A percentile compares a stretch with the other conserved stretches of the same genome.
phyloP scores from a whole-genome alignment of 2,329 filamentous ascomycete genomes.

The Colletotrichum lupini region DNA sequence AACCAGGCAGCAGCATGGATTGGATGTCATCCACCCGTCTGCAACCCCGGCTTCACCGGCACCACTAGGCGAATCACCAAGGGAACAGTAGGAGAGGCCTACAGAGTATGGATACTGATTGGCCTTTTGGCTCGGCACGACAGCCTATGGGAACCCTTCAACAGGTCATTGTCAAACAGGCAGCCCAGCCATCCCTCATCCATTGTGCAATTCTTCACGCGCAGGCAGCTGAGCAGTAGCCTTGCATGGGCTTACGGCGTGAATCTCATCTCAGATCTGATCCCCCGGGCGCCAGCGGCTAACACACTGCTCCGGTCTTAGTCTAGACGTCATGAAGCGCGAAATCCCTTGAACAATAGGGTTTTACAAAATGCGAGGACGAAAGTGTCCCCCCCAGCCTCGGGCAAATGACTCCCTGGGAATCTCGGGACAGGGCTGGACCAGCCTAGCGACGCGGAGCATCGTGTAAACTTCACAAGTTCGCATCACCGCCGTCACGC shows the following conservation, averaged over 20 bases:
- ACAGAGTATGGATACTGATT: not conserved
- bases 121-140: not conserved
- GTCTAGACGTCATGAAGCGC: constrained; percentile 4
- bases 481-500: not conserved
- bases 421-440: not conserved
- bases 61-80: constrained; percentile 25
- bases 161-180: not conserved
- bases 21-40: constrained; percentile 31
- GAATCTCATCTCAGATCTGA: constrained; percentile 31
- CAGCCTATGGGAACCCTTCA: not conserved
- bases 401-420: not conserved
- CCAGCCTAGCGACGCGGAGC: not conserved
- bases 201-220: constrained; percentile 27
- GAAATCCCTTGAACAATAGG: not conserved
- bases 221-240: constrained; percentile 20
- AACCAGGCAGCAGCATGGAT: constrained; percentile 33
- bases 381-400: not conserved
- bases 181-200: not conserved
- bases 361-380: not conserved
- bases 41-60: not conserved
- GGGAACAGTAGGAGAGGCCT: constrained; percentile 8
- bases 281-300: not conserved
- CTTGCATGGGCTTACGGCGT: constrained; percentile 28
- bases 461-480: not conserved
- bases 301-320: not conserved